Evolutionary conservation across 2,329 filamentous ascomycete genomes (phyloP), one percentile per base, ranked within the genome.

Genomic region (Aaosphaeria pasadenensis): DNA sequence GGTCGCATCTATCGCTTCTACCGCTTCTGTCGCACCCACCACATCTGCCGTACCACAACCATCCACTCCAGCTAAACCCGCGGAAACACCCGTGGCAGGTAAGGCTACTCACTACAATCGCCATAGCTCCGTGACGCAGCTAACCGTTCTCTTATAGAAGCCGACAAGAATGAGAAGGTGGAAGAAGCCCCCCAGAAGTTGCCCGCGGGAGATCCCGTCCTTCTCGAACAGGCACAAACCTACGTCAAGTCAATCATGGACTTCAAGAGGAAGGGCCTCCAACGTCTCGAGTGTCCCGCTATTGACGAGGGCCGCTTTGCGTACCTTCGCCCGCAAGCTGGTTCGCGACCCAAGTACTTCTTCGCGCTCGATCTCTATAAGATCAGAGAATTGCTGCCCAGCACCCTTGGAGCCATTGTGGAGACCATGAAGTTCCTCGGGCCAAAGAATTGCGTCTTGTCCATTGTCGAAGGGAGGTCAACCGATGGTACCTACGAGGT

Each of bases 401-500:
- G 76, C 1, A 67, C 83, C 1, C 56, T 84, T 7, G 76, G 78
- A 1, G 78, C 76, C 30, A 69, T 83, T 7, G 50, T 83, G 29
- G 74, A 82, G 53, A 69, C 67, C 1, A 72, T 79, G 5, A 66
- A 59, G 1, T 80, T 78, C 54, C 70, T 84, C 0, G 79, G 80
- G 1, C 73, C 77, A 0, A 51, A 73, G 7, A 70, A 71, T 45
- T 83, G 79, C 54, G 76, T 73, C 0, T 63, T 84, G 1, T 82
- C 79, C 1, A 75, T 83, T 24, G 71, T 83, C 9, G 80, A 83
- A 52, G 80, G 80, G 9, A 71, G 78, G 55, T 83, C 80, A 0
- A 56, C 71, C 17, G 80, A 84, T 49, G 79, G 78, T 5, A 83
- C 81, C 0, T 71, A 59, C 32, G 77, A 81, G 32, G 67, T 83